phyloP scores from a whole-genome alignment of 495 filamentous ascomycete genomes.

The Trichoderma virens region DNA sequence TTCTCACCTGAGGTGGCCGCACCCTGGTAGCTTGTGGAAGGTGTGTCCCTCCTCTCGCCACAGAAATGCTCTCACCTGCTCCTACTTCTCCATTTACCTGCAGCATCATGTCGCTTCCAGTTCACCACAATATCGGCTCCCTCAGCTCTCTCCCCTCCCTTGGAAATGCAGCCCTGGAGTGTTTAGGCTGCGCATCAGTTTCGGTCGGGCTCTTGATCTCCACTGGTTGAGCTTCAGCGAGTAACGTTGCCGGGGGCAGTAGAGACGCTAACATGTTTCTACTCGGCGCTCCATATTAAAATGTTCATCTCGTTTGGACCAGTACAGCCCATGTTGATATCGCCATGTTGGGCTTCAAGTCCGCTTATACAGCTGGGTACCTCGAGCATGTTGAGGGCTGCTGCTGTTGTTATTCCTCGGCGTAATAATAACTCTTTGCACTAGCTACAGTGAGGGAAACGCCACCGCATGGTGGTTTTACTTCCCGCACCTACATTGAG shows the following conservation, averaged over 20 bases:
- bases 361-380: too few species aligned
- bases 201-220: conserved; percentile 2
- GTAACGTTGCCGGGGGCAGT: neutral
- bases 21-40: neutral
- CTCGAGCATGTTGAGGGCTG: too few species aligned
- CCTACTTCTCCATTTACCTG: neutral
- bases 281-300: neutral
- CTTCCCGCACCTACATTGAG: neutral
- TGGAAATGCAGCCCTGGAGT: neutral
- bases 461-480: neutral
- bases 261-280: neutral
- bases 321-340: neutral
- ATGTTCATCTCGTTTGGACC: neutral
- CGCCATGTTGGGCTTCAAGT: neutral
- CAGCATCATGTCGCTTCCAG: neutral
- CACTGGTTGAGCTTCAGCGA: neutral
- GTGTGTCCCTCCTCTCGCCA: neutral
- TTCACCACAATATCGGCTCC: neutral
- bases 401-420: too few species aligned
- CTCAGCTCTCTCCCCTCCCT: neutral
- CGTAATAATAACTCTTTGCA: too few species aligned
- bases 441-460: neutral
- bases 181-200: neutral
- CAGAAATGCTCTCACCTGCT: neutral
- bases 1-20: neutral